phyloP scores from a whole-genome alignment of 768 basidiomycete genomes.

The Goffeauzyma gilvescens region DNA sequence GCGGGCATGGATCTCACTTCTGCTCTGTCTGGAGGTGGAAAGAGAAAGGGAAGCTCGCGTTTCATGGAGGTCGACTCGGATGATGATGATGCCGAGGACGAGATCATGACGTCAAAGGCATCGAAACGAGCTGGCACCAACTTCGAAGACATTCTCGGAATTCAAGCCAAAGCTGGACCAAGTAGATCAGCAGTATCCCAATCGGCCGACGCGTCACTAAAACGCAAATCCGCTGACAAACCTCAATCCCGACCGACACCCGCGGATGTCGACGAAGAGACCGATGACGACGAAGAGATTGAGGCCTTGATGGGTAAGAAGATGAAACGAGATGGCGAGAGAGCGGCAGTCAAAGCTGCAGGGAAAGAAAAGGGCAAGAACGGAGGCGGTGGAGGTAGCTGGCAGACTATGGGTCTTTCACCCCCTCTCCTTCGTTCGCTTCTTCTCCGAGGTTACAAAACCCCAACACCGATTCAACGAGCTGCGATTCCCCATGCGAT shows the following conservation, averaged over 20 bases:
- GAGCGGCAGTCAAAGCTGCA: conserved; percentile 48
- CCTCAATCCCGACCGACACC: neutral
- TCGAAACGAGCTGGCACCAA: no score
- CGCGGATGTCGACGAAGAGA: conserved; percentile 35
- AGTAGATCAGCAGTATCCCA: no score
- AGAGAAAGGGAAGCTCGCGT: neutral
- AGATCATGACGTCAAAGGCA: no score
- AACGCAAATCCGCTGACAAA: neutral
- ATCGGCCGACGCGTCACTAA: no score
- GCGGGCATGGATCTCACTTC: conserved; percentile 1
- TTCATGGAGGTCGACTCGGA: conserved; percentile 1
- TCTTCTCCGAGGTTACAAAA: conserved; percentile 78
- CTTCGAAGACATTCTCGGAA: no score
- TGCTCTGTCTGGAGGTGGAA: neutral
- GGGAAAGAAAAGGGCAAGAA: conserved; percentile 51
- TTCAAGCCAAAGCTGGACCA: no score
- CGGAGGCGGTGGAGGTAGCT: conserved; percentile 76
- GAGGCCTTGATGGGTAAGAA: conserved; percentile 50
- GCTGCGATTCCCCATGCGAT: conserved; percentile 70
- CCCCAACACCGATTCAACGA: conserved; percentile 91
- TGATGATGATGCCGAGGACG: neutral
- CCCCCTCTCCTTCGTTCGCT: conserved; percentile 67
- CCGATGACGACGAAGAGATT: conserved; percentile 47
- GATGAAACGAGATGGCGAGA: conserved; percentile 52
- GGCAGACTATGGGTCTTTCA: conserved; percentile 90